Conservation (phyloP, 257 asterid species). For the Solanum pennellii region DNA sequence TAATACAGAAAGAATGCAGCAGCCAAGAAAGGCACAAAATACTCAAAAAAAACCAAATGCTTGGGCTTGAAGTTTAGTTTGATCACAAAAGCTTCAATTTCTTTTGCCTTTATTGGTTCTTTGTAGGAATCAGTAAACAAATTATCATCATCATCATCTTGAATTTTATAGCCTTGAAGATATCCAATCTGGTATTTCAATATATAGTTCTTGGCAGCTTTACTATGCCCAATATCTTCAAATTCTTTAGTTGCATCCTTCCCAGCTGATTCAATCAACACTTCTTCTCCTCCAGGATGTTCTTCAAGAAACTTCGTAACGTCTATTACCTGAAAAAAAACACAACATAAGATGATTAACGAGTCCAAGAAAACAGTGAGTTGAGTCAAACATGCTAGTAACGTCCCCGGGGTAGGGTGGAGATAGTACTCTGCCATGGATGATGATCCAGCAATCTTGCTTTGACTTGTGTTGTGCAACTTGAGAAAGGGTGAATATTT, state of each 20-base stretch:
- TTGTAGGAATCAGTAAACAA: neutral
- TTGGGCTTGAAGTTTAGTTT: neutral
- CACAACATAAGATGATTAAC: neutral
- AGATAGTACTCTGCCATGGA: slow-evolving; percentile 20
- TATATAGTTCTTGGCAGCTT: slow-evolving; percentile 17
- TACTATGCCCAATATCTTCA: slow-evolving; percentile 27
- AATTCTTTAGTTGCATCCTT: slow-evolving; percentile 29
- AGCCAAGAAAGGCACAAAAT: slow-evolving; percentile 9
- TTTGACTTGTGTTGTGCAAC: slow-evolving; percentile 20
- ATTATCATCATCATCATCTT: neutral
- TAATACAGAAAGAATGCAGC: slow-evolving; percentile 12
- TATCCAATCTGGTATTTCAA: slow-evolving; percentile 13
- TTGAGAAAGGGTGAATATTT: slow-evolving; percentile 13
- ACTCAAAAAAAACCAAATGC: slow-evolving; percentile 3
- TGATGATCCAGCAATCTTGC: slow-evolving; percentile 29
- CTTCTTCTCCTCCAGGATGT: slow-evolving; percentile 41
- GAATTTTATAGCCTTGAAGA: slow-evolving; percentile 13
- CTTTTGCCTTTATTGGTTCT: slow-evolving; percentile 9
- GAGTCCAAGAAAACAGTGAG: neutral
- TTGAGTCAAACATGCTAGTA: neutral
- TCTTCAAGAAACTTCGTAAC: slow-evolving; percentile 23
- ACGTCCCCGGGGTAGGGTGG: neutral
- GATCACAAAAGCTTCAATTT: slow-evolving; percentile 12
- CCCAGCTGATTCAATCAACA: slow-evolving; percentile 25
- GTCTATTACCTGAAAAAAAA: slow-evolving; percentile 11